Conservation (phyloP, 352 stramenopile genomes). For the Pythium insidiosum region DNA sequence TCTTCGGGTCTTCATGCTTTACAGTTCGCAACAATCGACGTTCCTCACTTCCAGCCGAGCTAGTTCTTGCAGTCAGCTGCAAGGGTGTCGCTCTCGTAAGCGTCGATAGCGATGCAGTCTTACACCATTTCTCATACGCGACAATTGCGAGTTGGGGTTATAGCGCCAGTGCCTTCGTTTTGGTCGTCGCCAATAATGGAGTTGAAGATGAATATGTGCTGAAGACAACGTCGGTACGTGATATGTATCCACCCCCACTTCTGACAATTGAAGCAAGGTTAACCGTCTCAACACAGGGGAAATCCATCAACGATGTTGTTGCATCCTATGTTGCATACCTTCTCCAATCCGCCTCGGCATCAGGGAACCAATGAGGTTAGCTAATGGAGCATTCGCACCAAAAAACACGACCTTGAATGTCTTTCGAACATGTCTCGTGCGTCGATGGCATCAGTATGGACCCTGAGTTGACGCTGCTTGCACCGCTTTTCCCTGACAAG, state of each 20-base stretch:
- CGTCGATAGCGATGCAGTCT: constrained; percentile 40
- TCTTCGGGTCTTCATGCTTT: constrained; percentile 74
- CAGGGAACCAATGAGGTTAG: constrained; percentile 14
- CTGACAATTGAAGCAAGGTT: no score
- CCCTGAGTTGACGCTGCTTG: no score
- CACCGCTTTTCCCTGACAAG: no score
- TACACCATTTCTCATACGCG: constrained; percentile 56
- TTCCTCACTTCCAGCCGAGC: constrained; percentile 29
- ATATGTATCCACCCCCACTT: background rate
- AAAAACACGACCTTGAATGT: constrained; percentile 25
- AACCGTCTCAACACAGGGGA: constrained; percentile 24
- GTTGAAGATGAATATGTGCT: constrained; percentile 43
- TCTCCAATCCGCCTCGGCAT: constrained; percentile 14
- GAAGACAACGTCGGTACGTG: constrained; percentile 29
- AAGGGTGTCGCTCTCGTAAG: constrained; percentile 58
- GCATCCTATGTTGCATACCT: constrained; percentile 46
- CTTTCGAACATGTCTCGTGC: no score
- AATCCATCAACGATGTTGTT: constrained; percentile 51
- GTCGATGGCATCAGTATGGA: no score
- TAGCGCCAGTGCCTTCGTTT: constrained; percentile 71
- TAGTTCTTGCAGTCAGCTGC: constrained; percentile 57
- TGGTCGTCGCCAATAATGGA: constrained; percentile 32
- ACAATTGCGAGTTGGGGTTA: constrained; percentile 78
- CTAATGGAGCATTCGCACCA: constrained; percentile 58
- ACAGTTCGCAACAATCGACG: constrained; percentile 41